Base-by-base conservation (phyloP, 495 filamentous ascomycete species). In the Neurospora cerealis region DNA sequence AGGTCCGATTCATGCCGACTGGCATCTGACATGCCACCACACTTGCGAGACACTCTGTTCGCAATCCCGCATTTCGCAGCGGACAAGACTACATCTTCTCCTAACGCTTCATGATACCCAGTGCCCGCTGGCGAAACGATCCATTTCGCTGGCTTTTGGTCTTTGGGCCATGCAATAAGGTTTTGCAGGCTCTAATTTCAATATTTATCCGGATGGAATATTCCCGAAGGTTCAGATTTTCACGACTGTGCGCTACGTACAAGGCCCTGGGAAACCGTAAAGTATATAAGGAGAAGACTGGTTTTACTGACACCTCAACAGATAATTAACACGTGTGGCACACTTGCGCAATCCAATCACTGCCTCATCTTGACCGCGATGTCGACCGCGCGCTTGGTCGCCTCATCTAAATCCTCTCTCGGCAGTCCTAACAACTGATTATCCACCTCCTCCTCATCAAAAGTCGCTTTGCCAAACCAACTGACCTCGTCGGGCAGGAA, bases 401-500 rank as follows among this genome's bases (percentile, higher is more conserved):
- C 77, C 75, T 87, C 87, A 78, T 91, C 89, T 73, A 92, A 72
- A 74, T 89, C 84, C 80, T 92, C 90, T 75, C 83, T 79, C n/a
- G 86, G 83, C 72, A 92, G 76, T 0, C 85, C 88, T 37, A 92
- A 79, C 54, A 83, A 42, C 7, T 78, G 80, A 74, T 92, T 92
- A 10, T 79, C 78, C 72, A 86, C 69, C 11, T 60, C 72, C 69
- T 83, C 81, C 72, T 78, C 85, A 69, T 88, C 78, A 28, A 60
- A 60, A 15, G 48, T 32, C 10, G 24, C 10, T 17, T 60, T 60
- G 4, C 48, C 48, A 7, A 60, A 60, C 10, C 10, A 60, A 0
- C 85, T 85, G 24, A 73, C 75, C 0, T 81, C 85, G 42, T 86
- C 83, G n/a, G 82, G 81, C 46, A 77, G 88, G 70, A 91, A 91